These are phyloP conservation scores for Mucor mucedo DNA, from an alignment of 371 early-diverging fungal genomes.

Conservation along the genomic window DNA sequence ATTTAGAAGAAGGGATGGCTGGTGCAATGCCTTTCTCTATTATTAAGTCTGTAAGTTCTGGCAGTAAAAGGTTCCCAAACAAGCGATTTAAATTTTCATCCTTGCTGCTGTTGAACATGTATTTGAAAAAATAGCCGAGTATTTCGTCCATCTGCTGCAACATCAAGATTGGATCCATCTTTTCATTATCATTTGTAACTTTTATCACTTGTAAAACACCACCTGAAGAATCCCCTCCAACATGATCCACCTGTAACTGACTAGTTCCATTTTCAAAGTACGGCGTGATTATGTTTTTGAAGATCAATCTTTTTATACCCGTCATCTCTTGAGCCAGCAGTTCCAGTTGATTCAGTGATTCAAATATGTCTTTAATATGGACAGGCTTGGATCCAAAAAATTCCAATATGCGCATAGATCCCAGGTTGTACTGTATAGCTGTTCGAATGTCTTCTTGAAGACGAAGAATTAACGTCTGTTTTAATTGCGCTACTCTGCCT, in stretches of 20 bases:
- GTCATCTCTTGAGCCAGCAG: slow-evolving; percentile 21
- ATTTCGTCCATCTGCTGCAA: slow-evolving; percentile 23
- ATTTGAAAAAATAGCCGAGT: slow-evolving; percentile 20
- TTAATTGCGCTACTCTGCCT: background rate
- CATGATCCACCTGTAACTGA: slow-evolving; percentile 6
- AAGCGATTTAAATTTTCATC: slow-evolving; percentile 5
- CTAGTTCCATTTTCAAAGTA: slow-evolving; percentile 17
- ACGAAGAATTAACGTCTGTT: slow-evolving; percentile 4
- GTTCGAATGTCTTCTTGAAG: slow-evolving; percentile 20
- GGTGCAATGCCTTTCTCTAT: slow-evolving; percentile 19
- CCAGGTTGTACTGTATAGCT: slow-evolving; percentile 19
- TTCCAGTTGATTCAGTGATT: slow-evolving; percentile 18
- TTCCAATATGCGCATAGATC: slow-evolving; percentile 10
- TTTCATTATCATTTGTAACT: background rate
- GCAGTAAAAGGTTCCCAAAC: slow-evolving; percentile 32
- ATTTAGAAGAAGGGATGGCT: slow-evolving; percentile 29
- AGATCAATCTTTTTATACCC: slow-evolving; percentile 16
- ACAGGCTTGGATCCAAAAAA: slow-evolving; percentile 1
- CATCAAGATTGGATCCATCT: slow-evolving; percentile 20
- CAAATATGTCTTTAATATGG: slow-evolving; percentile 6
- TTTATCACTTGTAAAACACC: slow-evolving; percentile 18
- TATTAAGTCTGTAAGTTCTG: slow-evolving; percentile 21
- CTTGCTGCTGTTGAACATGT: slow-evolving; percentile 13
- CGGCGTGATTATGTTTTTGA: slow-evolving; percentile 25
- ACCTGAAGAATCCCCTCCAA: background rate